Evolutionary conservation across 805 yeast species (phyloP).

Genomic region (Kluyveromyces dobzhanskii): DNA sequence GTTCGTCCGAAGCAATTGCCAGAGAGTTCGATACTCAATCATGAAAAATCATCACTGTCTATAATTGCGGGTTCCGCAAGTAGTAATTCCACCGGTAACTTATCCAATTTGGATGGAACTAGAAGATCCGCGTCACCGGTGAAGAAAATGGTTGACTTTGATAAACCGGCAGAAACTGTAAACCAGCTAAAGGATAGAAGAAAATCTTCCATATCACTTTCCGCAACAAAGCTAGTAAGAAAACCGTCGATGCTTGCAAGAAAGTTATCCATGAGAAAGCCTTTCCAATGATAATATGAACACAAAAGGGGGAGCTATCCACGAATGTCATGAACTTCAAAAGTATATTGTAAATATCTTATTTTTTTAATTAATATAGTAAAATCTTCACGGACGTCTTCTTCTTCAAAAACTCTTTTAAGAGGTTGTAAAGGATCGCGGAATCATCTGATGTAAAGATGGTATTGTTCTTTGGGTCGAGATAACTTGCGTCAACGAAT

Average conservation of each 20-base stretch:
- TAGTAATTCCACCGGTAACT: not conserved
- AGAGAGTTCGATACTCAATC: conserved; percentile 40
- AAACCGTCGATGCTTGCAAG: conserved; percentile 31
- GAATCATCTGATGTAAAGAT: conserved; percentile 23
- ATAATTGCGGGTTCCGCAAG: conserved; percentile 10
- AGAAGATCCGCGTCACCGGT: conserved; percentile 4
- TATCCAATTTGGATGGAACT: not conserved
- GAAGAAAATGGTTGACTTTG: conserved; percentile 31
- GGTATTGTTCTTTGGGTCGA: conserved; percentile 26
- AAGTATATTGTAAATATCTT: not conserved
- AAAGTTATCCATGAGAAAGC: conserved; percentile 26
- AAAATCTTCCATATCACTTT: conserved; percentile 21
- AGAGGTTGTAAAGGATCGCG: conserved; percentile 16
- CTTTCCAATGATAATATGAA: conserved; percentile 14
- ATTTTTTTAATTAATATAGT: conserved; percentile 15
- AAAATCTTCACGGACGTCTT: conserved; percentile 29
- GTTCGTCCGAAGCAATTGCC: conserved; percentile 45
- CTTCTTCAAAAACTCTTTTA: conserved; percentile 22
- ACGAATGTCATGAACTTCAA: conserved; percentile 6
- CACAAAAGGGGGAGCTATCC: not conserved
- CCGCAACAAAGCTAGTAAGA: conserved; percentile 21
- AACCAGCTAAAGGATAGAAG: conserved; percentile 29
- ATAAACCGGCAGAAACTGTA: conserved; percentile 32
- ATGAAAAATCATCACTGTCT: conserved; percentile 12
- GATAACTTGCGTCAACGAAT: conserved; percentile 27